phyloP scores from a whole-genome alignment of 2,329 filamentous ascomycete genomes.

The Pseudopyricularia cyperi region DNA sequence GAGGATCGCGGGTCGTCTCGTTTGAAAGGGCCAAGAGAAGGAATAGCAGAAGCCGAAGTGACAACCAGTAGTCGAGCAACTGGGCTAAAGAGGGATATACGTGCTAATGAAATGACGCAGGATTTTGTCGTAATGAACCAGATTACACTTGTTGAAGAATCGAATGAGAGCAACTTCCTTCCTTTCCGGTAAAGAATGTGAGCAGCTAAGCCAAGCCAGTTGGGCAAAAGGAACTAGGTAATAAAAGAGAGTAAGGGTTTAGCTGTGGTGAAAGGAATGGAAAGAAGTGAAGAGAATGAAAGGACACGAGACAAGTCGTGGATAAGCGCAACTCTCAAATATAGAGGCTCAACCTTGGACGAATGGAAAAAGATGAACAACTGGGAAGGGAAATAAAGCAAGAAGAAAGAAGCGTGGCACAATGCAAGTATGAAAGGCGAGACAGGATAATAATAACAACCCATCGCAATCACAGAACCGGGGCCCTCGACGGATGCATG shows the following conservation, averaged over 20 bases:
- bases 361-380: conserved; percentile 9
- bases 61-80: conserved; percentile 6
- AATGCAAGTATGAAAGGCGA: conserved; percentile 15
- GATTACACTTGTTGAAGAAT: conserved; percentile 21
- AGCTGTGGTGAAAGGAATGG: conserved; percentile 19
- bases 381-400: conserved; percentile 13
- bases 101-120: conserved; percentile 12
- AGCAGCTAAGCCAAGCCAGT: conserved; percentile 48
- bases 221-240: conserved; percentile 30
- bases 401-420: conserved; percentile 7
- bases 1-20: not conserved
- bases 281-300: conserved; percentile 18
- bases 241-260: conserved; percentile 26
- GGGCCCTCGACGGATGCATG: conserved; percentile 12
- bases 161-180: conserved; percentile 11
- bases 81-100: conserved; percentile 11
- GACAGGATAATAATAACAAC: conserved; percentile 28
- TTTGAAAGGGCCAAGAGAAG: not conserved
- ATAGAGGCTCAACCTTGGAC: conserved; percentile 12
- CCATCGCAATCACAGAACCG: conserved; percentile 10
- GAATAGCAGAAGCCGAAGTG: conserved; percentile 8
- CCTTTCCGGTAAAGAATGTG: conserved; percentile 33
- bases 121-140: conserved; percentile 13
- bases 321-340: conserved; percentile 9
- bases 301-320: conserved; percentile 17